Percentiles rank a stretch among this genome's conserved stretches.
These are phyloP conservation scores for Russula virescens DNA, from an alignment of 768 basidiomycete species.

Conservation along the genomic window DNA sequence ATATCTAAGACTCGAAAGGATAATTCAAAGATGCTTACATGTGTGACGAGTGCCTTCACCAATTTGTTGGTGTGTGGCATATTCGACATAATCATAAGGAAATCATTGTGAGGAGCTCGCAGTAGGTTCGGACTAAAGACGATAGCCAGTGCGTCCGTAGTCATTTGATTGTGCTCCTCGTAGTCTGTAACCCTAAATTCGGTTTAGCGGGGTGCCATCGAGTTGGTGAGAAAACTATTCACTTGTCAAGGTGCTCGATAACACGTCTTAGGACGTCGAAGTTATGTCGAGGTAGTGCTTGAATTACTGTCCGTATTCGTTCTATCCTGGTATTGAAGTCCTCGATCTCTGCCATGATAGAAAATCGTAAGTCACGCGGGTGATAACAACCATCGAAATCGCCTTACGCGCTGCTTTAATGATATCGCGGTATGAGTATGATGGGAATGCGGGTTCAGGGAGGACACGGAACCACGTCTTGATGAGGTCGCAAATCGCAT, in stretches of 20 bases:
- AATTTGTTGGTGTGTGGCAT: constrained; percentile 40
- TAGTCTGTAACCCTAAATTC: constrained; percentile 69
- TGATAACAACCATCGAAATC: background rate
- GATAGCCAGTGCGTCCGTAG: constrained; percentile 75
- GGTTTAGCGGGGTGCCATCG: background rate
- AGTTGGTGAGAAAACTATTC: background rate
- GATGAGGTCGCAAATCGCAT: constrained; percentile 76
- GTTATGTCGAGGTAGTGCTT: constrained; percentile 61
- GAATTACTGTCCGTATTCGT: constrained; percentile 62
- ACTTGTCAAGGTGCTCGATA: constrained; percentile 79
- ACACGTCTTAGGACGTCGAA: constrained; percentile 77
- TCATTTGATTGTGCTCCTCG: constrained; percentile 89
- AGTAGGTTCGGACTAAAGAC: constrained; percentile 81
- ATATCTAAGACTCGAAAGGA: background rate
- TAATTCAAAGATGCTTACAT: constrained; percentile 51
- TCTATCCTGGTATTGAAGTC: constrained; percentile 61
- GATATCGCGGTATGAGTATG: constrained; percentile 58
- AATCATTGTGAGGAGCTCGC: constrained; percentile 73
- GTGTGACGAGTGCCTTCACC: constrained; percentile 54
- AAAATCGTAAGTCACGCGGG: background rate
- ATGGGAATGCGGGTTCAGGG: constrained; percentile 74
- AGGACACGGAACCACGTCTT: constrained; percentile 83
- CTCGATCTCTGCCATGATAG: constrained; percentile 46
- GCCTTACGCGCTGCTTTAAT: constrained; percentile 63
- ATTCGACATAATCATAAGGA: constrained; percentile 70